Evolutionary conservation across 768 basidiomycete species (phyloP), one percentile per base, ranked within the genome.

Genomic region (Suillus plorans): DNA sequence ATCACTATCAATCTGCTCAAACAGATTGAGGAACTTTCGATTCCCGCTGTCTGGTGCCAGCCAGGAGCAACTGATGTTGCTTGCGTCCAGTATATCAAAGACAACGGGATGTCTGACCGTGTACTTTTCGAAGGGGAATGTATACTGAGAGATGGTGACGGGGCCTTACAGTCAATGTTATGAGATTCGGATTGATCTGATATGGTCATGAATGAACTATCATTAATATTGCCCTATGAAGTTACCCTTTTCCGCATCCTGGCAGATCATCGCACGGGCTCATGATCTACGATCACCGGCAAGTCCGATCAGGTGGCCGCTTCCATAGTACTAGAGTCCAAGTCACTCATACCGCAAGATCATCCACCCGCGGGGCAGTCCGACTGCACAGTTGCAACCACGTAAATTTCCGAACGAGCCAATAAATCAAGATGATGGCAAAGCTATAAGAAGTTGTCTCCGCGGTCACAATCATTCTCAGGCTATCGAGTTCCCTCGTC

Each of bases 1-100:
- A 78, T 94, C 49, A 94, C 92, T 12, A 83, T 93, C 55, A 79
- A 78, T 28, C 68, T 93, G 62, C 76, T 94, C 69, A 79, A 89
- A 72, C 81, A 87, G 64, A 90, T 89, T 9, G 88, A 88, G 73
- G 81, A 82, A n/a, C 83, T 86, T n/a, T 75, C 76, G n/a, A 75
- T 92, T n/a, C 89, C 88, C 6, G 83, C 88, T 4, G 81, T 95
- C 52, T 97, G 95, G 95, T 84, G 96, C 37, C 95, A 97, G 74
- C 95, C 95, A 8, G 94, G 94, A 25, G 92, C 94, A 8, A 88
- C 90, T 68, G 89, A 93, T 69, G 82, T 80, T 18, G 76, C 77
- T 3, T 92, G 95, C 56, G 76, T 80, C 18, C 70, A 80, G 18
- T 95, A 84, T 69, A 87, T 95, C 73, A 82, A 85, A 47, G 84